A percentile compares a stretch with the other conserved stretches of the same genome.
phyloP scores from a whole-genome alignment of 2,329 filamentous ascomycete genomes.

The Neophaeococcomyces mojaviensis region DNA sequence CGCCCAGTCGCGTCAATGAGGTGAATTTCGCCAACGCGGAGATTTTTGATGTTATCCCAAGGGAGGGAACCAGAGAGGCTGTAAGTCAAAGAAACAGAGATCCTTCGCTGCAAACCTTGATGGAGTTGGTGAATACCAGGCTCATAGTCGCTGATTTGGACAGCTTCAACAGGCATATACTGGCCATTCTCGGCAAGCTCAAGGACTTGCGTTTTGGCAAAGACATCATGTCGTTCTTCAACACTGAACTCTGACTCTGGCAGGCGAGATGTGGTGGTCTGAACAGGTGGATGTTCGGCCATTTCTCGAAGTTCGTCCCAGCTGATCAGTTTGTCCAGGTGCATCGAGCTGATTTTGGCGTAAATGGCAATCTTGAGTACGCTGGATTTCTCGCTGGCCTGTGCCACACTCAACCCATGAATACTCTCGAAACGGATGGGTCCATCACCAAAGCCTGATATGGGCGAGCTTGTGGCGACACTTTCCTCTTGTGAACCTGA shows the following conservation, averaged over 20 bases:
- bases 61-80: conserved; percentile 80
- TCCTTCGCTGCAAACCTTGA: conserved; percentile 82
- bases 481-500: conserved; percentile 83
- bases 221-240: conserved; percentile 88
- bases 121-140: conserved; percentile 90
- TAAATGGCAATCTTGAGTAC: conserved; percentile 83
- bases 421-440: conserved; percentile 93
- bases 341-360: conserved; percentile 82
- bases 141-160: conserved; percentile 76
- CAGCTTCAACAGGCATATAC: conserved; percentile 86
- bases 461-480: conserved; percentile 89
- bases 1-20: conserved; percentile 80
- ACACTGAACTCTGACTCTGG: conserved; percentile 88
- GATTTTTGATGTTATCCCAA: conserved; percentile 72
- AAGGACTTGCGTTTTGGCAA: conserved; percentile 78
- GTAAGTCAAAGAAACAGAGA: conserved; percentile 82
- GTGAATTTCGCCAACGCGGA: conserved; percentile 73
- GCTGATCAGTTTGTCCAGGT: conserved; percentile 91
- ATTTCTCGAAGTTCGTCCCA: conserved; percentile 97
- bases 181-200: conserved; percentile 87
- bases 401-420: conserved; percentile 90
- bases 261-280: conserved; percentile 57
- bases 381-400: conserved; percentile 66
- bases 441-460: conserved; percentile 86
- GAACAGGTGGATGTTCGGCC: conserved; percentile 43